Evolutionary conservation across 75 land plant species (phyloP), one percentile per base, ranked within the genome.

Genomic region (Isoetes taiwanensis): DNA sequence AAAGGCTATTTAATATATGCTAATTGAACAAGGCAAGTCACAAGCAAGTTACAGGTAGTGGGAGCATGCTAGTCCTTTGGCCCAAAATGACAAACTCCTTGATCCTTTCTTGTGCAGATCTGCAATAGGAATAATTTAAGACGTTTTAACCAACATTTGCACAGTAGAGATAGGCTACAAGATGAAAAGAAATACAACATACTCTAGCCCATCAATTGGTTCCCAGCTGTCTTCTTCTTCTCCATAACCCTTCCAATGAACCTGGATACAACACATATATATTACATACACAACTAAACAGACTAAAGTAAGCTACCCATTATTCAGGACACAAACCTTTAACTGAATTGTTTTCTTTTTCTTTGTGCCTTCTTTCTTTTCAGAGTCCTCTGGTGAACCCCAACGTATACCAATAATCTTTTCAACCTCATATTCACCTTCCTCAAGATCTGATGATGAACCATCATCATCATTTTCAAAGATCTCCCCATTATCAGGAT

Each of bases 141-240:
- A 5, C 20, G 5, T n/a, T 48, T 8, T 6, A 17, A 48, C 8
- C 5, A 10, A 16, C 52, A 6, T 48, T 21, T 16, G 8, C 16
- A 9, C 16, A 16, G 20, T 48, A 8, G n/a, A 10, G 52, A 9
- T 5, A 48, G 5, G 52, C n/a, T 21, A 48, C 16, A n/a, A 48
- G 52, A 30, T 27, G 54, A 34, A 57, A 3, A 3, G 42, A 41
- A 33, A 27, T 0, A 58, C 31, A 21, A 55, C 65, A 40, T 68
- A 89, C 99, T 74, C 69, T 21, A 94, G 59, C 6, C 64, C 64
- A 34, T 75, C 76, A 43, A 75, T 11, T 57, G 99, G 82, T 46
- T 94, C 99, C 99, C 99, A 94, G 14, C 86, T 78, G 65, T 94
- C 99, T 41, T 80, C 94, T 60, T 64, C 68, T 26, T 69, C 41